Conservation (phyloP, 2,329 filamentous ascomycete genomes). For the Xylariaceae sp. region DNA sequence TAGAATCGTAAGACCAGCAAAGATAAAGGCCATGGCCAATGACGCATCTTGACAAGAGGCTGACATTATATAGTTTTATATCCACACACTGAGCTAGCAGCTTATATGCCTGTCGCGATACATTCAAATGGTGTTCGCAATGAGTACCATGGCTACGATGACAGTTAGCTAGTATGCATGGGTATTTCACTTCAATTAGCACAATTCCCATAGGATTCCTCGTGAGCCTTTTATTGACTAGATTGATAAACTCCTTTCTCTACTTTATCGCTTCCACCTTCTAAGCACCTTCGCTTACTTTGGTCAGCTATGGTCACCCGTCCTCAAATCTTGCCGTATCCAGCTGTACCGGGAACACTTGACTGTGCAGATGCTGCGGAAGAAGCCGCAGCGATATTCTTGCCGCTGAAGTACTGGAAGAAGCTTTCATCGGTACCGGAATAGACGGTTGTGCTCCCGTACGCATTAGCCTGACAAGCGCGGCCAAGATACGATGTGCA, state of each 20-base stretch:
- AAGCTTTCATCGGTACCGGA: constrained; percentile 52
- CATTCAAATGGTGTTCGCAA: constrained; percentile 38
- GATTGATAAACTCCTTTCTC: constrained; percentile 32
- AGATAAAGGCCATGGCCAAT: constrained; percentile 34
- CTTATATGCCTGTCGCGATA: constrained; percentile 36
- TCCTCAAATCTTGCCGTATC: constrained; percentile 21
- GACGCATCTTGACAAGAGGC: constrained; percentile 39
- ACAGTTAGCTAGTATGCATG: constrained; percentile 32
- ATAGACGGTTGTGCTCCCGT: constrained; percentile 48
- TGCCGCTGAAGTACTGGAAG: constrained; percentile 56
- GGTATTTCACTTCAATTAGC: constrained; percentile 31
- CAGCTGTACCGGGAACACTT: constrained; percentile 17
- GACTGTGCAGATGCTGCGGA: constrained; percentile 32
- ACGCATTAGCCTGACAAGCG: constrained; percentile 57
- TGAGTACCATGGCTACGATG: constrained; percentile 38
- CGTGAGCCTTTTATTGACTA: constrained; percentile 34
- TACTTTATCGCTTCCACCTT: constrained; percentile 13
- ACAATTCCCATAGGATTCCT: constrained; percentile 31
- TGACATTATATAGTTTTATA: constrained; percentile 40
- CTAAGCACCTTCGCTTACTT: background rate
- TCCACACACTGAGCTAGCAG: constrained; percentile 39
- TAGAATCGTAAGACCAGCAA: constrained; percentile 40
- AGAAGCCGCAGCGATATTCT: constrained; percentile 55
- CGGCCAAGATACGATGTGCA: constrained; percentile 49
- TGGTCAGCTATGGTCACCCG: background rate